These are phyloP conservation scores for Kodamaea derodonti DNA, from an alignment of 1,139 yeast genomes.

Conservation along the genomic window DNA sequence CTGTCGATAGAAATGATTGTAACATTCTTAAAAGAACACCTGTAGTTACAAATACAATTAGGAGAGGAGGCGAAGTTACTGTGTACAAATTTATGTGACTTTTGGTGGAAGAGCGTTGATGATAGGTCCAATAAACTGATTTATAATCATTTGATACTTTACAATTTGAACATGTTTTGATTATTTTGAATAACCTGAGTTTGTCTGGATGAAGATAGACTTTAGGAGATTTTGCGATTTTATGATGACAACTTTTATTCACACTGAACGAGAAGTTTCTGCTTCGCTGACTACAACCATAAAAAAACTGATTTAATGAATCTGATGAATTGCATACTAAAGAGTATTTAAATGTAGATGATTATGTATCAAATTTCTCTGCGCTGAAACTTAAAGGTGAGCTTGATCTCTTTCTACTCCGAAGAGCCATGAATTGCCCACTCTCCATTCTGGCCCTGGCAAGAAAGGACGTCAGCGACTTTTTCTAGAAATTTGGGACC, in stretches of 20 bases:
- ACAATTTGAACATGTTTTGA: slow-evolving; percentile 7
- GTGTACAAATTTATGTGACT: slow-evolving; percentile 62
- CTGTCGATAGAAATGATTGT: slow-evolving; percentile 41
- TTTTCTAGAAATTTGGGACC: too few species aligned
- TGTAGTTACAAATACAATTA: slow-evolving; percentile 74
- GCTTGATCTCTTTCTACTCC: too few species aligned
- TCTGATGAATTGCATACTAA: slow-evolving; percentile 41
- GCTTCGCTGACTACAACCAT: slow-evolving; percentile 48
- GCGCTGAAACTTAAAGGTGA: too few species aligned
- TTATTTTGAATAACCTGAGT: slow-evolving; percentile 12
- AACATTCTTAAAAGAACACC: slow-evolving; percentile 88
- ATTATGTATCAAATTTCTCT: too few species aligned
- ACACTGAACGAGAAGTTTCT: slow-evolving; percentile 58
- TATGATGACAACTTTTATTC: slow-evolving; percentile 55
- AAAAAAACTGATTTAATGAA: slow-evolving; percentile 75
- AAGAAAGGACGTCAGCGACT: too few species aligned
- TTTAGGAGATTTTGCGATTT: slow-evolving; percentile 13
- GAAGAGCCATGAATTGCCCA: too few species aligned
- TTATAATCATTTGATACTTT: slow-evolving; percentile 1
- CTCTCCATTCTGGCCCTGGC: too few species aligned
- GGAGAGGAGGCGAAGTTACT: slow-evolving; percentile 56
- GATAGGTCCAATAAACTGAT: slow-evolving; percentile 55
- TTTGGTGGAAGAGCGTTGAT: slow-evolving; percentile 57
- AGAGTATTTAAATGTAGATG: too few species aligned
- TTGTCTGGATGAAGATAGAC: slow-evolving; percentile 3